These are phyloP conservation scores for Fusarium phyllophilum DNA, from an alignment of 2,329 filamentous ascomycete species.

Conservation along the genomic window DNA sequence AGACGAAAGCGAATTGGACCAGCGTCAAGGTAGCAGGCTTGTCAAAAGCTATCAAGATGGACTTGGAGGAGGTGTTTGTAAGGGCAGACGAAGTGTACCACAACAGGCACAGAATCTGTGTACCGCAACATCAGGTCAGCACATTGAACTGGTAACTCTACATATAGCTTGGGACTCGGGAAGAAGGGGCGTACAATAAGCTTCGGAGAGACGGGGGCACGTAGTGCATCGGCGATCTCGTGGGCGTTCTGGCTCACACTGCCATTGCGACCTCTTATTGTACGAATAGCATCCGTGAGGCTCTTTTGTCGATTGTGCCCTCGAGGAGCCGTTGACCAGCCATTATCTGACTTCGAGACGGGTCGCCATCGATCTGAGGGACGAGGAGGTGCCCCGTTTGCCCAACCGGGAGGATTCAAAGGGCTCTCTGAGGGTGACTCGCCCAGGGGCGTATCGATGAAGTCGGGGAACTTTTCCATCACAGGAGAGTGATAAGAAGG, in stretches of 20 bases:
- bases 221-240: constrained; percentile 90
- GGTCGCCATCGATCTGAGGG: constrained; percentile 46
- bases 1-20: constrained; percentile 93
- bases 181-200: constrained; percentile 73
- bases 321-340: constrained; percentile 48
- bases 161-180: constrained; percentile 11
- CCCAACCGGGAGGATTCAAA: constrained; percentile 40
- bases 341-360: constrained; percentile 40
- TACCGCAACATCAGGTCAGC: constrained; percentile 44
- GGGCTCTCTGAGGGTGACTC: constrained; percentile 45
- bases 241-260: constrained; percentile 94
- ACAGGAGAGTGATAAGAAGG: constrained; percentile 4
- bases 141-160: constrained; percentile 18
- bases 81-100: constrained; percentile 97
- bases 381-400: constrained; percentile 45
- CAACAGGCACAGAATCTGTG: constrained; percentile 81
- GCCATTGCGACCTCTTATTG: constrained; percentile 80
- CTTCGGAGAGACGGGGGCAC: constrained; percentile 87
- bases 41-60: constrained; percentile 90
- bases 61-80: constrained; percentile 97
- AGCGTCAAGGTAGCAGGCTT: constrained; percentile 92
- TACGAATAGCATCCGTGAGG: constrained; percentile 86
- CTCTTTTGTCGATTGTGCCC: constrained; percentile 83
- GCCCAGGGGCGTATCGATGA: constrained; percentile 55
- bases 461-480: constrained; percentile 69